These are phyloP conservation scores for Sclerotinia glacialis DNA, from an alignment of 2,329 filamentous ascomycete genomes.

Conservation along the genomic window DNA sequence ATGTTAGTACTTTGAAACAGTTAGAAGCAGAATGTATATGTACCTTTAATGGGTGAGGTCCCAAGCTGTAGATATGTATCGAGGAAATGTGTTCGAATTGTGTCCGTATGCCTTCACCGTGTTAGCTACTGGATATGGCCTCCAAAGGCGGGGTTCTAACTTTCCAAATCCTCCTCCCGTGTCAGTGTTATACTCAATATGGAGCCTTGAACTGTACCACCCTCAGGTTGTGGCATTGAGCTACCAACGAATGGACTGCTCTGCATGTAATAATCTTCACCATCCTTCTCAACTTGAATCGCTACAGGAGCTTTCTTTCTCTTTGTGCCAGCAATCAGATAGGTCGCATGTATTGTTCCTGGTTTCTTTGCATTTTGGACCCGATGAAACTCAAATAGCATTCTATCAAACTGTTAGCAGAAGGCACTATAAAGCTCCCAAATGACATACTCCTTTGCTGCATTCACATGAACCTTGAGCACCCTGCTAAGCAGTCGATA, in stretches of 20 bases:
- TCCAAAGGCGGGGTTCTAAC: slow-evolving; percentile 44
- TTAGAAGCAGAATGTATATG: slow-evolving; percentile 10
- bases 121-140: slow-evolving; percentile 20
- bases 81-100: slow-evolving; percentile 71
- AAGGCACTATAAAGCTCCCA: neutral
- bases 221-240: slow-evolving; percentile 57
- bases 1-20: slow-evolving; percentile 11
- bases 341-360: slow-evolving; percentile 83
- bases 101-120: slow-evolving; percentile 56
- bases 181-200: slow-evolving; percentile 64
- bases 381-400: slow-evolving; percentile 81
- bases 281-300: slow-evolving; percentile 48
- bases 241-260: slow-evolving; percentile 65
- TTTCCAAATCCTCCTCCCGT: slow-evolving; percentile 68
- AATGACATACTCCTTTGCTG: slow-evolving; percentile 72
- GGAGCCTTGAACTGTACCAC: slow-evolving; percentile 50
- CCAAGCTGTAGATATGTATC: slow-evolving; percentile 85
- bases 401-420: slow-evolving; percentile 50
- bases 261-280: slow-evolving; percentile 65
- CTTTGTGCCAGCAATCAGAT: slow-evolving; percentile 74
- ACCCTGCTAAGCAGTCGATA: slow-evolving; percentile 82
- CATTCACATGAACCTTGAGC: slow-evolving; percentile 78
- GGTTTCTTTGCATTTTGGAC: slow-evolving; percentile 73
- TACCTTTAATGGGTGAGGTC: slow-evolving; percentile 66
- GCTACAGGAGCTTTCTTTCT: slow-evolving; percentile 40